Base-by-base conservation (phyloP, 2,329 filamentous ascomycete species). In the Aspergillus ochraceoroseus region DNA sequence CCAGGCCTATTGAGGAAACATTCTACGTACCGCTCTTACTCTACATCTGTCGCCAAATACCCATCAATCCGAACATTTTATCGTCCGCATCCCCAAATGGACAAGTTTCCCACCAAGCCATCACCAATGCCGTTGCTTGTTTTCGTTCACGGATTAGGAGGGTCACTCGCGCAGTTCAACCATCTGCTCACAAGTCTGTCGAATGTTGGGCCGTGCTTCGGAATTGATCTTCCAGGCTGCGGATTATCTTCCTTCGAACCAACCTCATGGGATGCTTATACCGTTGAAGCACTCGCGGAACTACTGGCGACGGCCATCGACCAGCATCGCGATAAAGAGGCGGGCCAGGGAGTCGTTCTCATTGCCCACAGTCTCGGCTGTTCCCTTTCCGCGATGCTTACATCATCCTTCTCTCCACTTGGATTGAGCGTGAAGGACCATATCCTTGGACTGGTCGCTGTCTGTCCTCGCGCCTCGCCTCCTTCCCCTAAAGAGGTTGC, bases 361-460 rank as follows among this genome's bases (percentile, higher is more conserved):
- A 78, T 96, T 44, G 87, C 83, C 1, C 92, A 98, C 58, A 95
- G 87, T 60, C 84, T 95, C 78, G 92, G 92, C 5, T 88, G 85
- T 43, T 85, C 85, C 2, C 70, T 95, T 13, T 79, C 83, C 4
- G 82, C 85, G 17, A 69, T 83, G 11, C 70, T 96, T 36, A 82
- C 87, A 7, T 81, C 79, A 0, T 68, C 72, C 2, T 65, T 73
- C 48, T 78, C 74, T 2, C 64, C 73, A 1, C 68, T 80, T 43
- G 68, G 64, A 14, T 70, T 71, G 17, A 61, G 68, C 1, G 55
- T 87, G n/a, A 70, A 76, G 20, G 64, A 80, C 7, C 71, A 85
- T 55, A 75, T 94, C n/a, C 67, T 81, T 32, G 88, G 86, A 0
- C 60, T 95, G 5, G 71, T 95, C 19, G 87, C 81, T 2, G 82